Evolutionary conservation across 78 protist species (phyloP).

Genomic region (Chrysochromulina tobinii): DNA sequence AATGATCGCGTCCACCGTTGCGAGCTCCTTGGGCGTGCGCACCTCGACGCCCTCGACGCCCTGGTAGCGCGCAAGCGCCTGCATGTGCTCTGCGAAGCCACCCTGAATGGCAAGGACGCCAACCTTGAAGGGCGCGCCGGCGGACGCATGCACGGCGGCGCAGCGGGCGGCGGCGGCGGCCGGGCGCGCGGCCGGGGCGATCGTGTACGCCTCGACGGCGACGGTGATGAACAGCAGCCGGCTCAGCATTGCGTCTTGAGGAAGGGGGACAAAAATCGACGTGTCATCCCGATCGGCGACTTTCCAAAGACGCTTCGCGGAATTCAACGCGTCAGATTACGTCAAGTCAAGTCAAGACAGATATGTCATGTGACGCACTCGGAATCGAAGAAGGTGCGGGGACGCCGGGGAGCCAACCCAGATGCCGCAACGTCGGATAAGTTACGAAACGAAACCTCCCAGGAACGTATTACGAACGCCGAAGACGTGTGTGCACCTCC

Average conservation of each 20-base stretch:
- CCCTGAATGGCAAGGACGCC: slow-evolving; percentile 58
- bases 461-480: too few species aligned
- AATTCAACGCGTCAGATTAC: too few species aligned
- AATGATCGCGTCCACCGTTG: slow-evolving; percentile 33
- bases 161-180: neutral
- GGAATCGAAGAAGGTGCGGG: too few species aligned
- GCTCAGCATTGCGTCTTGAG: too few species aligned
- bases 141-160: neutral
- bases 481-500: too few species aligned
- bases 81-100: slow-evolving; percentile 40
- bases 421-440: too few species aligned
- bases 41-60: slow-evolving; percentile 33
- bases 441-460: too few species aligned
- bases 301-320: too few species aligned
- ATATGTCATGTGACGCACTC: too few species aligned
- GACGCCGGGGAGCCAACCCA: too few species aligned
- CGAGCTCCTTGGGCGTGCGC: neutral
- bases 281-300: neutral
- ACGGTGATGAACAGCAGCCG: neutral
- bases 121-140: neutral
- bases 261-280: neutral
- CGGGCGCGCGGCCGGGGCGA: neutral
- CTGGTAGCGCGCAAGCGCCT: neutral
- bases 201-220: too few species aligned
- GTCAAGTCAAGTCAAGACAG: too few species aligned